phyloP scores from a whole-genome alignment of 352 stramenopile species.

The Globisporangium rhizosaccharum region DNA sequence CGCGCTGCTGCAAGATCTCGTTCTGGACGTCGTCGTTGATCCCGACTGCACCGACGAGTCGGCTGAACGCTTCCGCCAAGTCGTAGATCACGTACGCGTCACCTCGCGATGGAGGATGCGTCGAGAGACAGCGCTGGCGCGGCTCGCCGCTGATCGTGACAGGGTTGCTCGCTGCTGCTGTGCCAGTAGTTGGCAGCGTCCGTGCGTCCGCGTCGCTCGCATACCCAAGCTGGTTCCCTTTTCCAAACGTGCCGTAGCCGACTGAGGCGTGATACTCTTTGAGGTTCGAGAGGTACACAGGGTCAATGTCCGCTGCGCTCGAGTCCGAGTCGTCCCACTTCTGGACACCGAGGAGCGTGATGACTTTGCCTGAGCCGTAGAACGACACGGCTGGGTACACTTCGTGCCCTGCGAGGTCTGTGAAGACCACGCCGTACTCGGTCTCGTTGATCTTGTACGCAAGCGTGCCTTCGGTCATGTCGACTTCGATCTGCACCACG shows the following conservation, averaged over 20 bases:
- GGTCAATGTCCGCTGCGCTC: constrained; percentile 31
- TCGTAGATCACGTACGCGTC: constrained; percentile 83
- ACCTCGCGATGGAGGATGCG: constrained; percentile 62
- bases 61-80: constrained; percentile 50
- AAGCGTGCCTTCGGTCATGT: constrained; percentile 84
- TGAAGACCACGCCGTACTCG: constrained; percentile 85
- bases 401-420: constrained; percentile 72
- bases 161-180: constrained; percentile 15
- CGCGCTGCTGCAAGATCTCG: constrained; percentile 53
- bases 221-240: constrained; percentile 74
- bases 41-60: constrained; percentile 46
- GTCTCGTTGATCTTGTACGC: constrained; percentile 89
- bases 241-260: constrained; percentile 75
- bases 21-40: constrained; percentile 72
- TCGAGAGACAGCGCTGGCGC: constrained; percentile 75
- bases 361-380: constrained; percentile 87
- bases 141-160: constrained; percentile 60
- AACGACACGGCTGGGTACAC: constrained; percentile 86
- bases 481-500: constrained; percentile 82
- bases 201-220: constrained; percentile 36
- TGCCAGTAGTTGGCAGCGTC: constrained; percentile 10
- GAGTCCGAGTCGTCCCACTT: constrained; percentile 66
- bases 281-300: constrained; percentile 67
- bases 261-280: constrained; percentile 76
- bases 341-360: constrained; percentile 67